These are phyloP conservation scores for Protoeuglena noctilucae DNA, from an alignment of 139 green algal species.

Conservation along the genomic window DNA sequence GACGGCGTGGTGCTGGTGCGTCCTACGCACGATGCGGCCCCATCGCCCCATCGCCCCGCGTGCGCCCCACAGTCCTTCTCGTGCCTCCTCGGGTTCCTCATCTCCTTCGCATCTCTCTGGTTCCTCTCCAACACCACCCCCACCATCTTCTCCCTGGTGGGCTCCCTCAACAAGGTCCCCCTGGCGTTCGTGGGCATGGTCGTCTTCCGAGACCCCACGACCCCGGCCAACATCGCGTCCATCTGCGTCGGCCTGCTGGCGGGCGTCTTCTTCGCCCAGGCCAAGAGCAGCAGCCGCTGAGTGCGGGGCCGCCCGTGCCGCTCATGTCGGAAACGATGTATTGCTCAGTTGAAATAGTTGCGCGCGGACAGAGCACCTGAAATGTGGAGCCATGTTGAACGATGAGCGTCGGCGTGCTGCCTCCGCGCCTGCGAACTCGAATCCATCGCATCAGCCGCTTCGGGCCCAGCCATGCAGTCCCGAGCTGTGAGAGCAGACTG, in stretches of 20 bases:
- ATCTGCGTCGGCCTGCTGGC: constrained; percentile 58
- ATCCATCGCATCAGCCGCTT: no score
- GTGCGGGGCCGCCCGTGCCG: no score
- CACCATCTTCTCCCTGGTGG: constrained; percentile 77
- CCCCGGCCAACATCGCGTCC: constrained; percentile 47
- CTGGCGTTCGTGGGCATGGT: constrained; percentile 69
- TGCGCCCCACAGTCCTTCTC: constrained; percentile 9
- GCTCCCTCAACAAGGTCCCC: constrained; percentile 80
- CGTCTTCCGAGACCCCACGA: constrained; percentile 53
- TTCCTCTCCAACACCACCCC: constrained; percentile 79
- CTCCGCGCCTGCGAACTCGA: no score
- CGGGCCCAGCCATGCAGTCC: no score
- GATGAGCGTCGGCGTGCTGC: no score
- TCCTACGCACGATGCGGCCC: no score
- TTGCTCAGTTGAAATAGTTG: no score
- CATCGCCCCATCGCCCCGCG: not conserved
- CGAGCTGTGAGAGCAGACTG: no score
- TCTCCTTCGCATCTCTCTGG: constrained; percentile 75
- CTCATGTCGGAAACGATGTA: no score
- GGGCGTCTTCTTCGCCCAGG: constrained; percentile 4
- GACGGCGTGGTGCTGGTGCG: not conserved
- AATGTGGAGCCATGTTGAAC: no score
- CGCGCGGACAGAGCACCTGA: no score
- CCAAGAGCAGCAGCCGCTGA: no score
- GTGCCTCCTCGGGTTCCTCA: constrained; percentile 38